These are phyloP conservation scores for Calonectria pauciramosa DNA, from an alignment of 2,329 filamentous ascomycete genomes.

Conservation along the genomic window DNA sequence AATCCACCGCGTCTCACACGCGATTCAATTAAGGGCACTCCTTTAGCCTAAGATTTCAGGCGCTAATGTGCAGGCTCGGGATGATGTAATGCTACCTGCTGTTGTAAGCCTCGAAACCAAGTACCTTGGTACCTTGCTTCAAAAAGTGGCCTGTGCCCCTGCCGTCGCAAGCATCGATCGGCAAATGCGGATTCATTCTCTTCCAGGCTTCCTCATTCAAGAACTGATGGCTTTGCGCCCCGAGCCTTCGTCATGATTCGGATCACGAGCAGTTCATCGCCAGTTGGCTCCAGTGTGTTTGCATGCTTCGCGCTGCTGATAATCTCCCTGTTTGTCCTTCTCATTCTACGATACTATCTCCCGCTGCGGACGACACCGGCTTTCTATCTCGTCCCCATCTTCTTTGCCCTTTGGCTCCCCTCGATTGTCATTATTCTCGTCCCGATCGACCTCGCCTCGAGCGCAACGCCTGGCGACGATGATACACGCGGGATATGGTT, in stretches of 20 bases:
- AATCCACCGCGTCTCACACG: conserved; percentile 34
- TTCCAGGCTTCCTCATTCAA: conserved; percentile 38
- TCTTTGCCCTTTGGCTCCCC: conserved; percentile 94
- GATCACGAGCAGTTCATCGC: conserved; percentile 67
- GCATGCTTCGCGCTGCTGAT: conserved; percentile 78
- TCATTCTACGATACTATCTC: conserved; percentile 90
- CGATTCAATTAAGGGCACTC: conserved; percentile 42
- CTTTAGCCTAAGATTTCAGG: conserved; percentile 38
- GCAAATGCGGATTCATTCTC: conserved; percentile 27
- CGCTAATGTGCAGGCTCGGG: conserved; percentile 4
- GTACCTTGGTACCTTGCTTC: conserved; percentile 12
- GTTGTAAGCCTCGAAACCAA: background rate
- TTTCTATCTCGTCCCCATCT: conserved; percentile 92
- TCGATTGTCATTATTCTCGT: conserved; percentile 92
- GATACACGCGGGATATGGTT: conserved; percentile 88
- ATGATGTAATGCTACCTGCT: conserved; percentile 41
- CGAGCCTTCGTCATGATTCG: conserved; percentile 62
- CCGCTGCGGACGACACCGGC: conserved; percentile 91
- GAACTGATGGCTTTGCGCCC: conserved; percentile 47
- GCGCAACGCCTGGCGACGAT: conserved; percentile 78
- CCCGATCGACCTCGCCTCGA: conserved; percentile 95
- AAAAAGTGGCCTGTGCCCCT: conserved; percentile 42
- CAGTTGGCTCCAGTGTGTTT: conserved; percentile 86
- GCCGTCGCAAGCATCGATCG: conserved; percentile 37
- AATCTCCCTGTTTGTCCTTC: conserved; percentile 82